Evolutionary conservation across 1,284 basidiomycete genomes (phyloP), one percentile per base, ranked within the genome.

Genomic region (Sparassis latifolia): DNA sequence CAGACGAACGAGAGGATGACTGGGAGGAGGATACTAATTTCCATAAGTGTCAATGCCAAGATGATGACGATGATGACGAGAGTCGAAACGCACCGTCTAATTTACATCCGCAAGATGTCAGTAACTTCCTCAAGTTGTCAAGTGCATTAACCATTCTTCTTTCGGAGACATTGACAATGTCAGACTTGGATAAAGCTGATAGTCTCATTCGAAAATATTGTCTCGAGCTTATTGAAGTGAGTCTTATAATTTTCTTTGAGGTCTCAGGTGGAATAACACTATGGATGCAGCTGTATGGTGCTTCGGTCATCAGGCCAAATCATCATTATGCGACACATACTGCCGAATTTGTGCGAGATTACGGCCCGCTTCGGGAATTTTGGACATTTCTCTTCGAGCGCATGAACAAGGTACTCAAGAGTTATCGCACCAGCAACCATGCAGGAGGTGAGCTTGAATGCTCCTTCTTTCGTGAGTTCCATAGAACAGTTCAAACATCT

Each of bases 321-420:
- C 35, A 37, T 12, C 35, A 37, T 37, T 37, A 37, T 37, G 6
- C 35, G 6, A 37, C 12, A 3, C 58, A 62, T 44, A 54, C 49
- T 5, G 30, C 54, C 10, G 53, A 52, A 6, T 53, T 48, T 20
- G 52, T 59, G 20, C 41, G 44, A 6, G 58, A 60, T 46, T 64
- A 56, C 45, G 59, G 64, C 0, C 63, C 58, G 0, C 44, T 63
- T 1, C 54, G 62, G 42, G 53, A 57, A 12, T 66, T 66, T 42
- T 64, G 63, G 61, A 61, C 54, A 6, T 65, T 63, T 30, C 39
- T 66, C 0, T 62, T 54, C 35, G 56, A 66, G 43, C 49, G 55
- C 1, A 51, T 66, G 3, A 66, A 64, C 49, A 64, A 64, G 45
- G 46, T 65, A 2, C 53, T 64, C 12, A 66, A 63, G 49, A 50